Percentiles rank a stretch among this genome's conserved stretches.
Evolutionary conservation across 1,139 yeast species (phyloP).

Genomic region (Taphrina wiesneri): DNA sequence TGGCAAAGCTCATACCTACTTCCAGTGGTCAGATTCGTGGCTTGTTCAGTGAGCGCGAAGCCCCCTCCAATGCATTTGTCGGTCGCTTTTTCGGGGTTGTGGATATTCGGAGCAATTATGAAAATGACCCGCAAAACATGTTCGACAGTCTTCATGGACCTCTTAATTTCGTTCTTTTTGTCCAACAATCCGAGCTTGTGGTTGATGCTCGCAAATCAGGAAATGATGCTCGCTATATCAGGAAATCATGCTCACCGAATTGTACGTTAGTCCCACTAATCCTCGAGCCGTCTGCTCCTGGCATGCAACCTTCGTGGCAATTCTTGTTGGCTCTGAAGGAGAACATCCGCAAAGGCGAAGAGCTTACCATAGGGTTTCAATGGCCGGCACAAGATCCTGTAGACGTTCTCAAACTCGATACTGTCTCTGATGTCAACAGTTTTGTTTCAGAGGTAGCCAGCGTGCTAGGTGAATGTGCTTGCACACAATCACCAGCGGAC

Average conservation of each 20-base stretch:
- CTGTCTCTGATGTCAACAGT: background rate
- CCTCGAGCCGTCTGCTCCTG: background rate
- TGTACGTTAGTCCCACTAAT: slow-evolving; percentile 23
- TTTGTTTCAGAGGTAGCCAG: background rate
- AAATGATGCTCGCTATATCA: slow-evolving; percentile 68
- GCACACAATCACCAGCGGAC: background rate
- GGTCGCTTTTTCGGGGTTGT: slow-evolving; percentile 75
- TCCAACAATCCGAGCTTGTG: slow-evolving; percentile 57
- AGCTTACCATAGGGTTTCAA: slow-evolving; percentile 22
- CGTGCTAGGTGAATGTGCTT: slow-evolving; percentile 20
- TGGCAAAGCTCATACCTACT: background rate
- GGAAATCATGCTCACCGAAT: slow-evolving; percentile 76
- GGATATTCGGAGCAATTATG: slow-evolving; percentile 63
- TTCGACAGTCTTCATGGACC: slow-evolving; percentile 80
- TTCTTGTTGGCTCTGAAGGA: slow-evolving; percentile 16
- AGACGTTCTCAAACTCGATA: background rate
- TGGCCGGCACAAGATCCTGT: slow-evolving; percentile 12
- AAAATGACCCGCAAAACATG: slow-evolving; percentile 67
- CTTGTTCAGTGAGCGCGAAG: slow-evolving; percentile 53
- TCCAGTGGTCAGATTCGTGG: slow-evolving; percentile 13
- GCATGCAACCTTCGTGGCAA: background rate
- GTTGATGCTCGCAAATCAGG: slow-evolving; percentile 82
- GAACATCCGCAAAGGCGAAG: slow-evolving; percentile 3
- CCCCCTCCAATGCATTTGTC: slow-evolving; percentile 57
- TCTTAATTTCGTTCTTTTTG: slow-evolving; percentile 70